Evolutionary conservation across 306 rosid genomes (phyloP).

Genomic region (Lathyrus oleraceus): DNA sequence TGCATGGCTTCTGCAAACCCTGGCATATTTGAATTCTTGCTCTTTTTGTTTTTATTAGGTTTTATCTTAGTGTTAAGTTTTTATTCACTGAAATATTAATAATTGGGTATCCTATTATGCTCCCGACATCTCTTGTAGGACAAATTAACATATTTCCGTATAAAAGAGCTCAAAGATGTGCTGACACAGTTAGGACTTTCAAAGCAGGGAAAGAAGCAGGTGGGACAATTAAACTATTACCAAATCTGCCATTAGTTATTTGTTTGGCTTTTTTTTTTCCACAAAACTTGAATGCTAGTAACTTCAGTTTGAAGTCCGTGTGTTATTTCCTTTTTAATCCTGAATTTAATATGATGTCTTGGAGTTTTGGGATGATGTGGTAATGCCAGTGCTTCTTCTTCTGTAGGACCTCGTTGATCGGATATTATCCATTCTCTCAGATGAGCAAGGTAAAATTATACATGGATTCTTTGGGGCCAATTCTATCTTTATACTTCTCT

Average conservation of each 20-base stretch:
- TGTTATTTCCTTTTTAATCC: conserved; percentile 14
- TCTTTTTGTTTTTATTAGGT: neutral
- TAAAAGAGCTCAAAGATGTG: conserved; percentile 93
- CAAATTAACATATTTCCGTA: conserved; percentile 77
- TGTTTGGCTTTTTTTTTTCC: neutral
- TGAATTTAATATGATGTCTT: conserved; percentile 26
- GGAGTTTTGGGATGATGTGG: conserved; percentile 24
- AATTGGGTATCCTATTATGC: conserved; percentile 2
- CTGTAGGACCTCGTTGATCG: conserved; percentile 87
- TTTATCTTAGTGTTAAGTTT: conserved; percentile 9
- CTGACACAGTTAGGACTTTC: conserved; percentile 85
- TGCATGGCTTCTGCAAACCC: conserved; percentile 15
- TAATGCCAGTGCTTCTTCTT: conserved; percentile 28
- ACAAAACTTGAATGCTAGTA: conserved; percentile 2
- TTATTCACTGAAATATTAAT: conserved; percentile 14
- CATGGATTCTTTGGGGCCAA: neutral
- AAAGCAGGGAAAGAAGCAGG: conserved; percentile 99
- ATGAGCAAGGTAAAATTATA: conserved; percentile 72
- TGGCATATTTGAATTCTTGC: neutral
- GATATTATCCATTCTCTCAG: conserved; percentile 67
- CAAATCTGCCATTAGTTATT: conserved; percentile 17
- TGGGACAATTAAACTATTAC: conserved; percentile 41
- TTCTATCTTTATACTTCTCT: conserved; percentile 1
- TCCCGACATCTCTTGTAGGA: conserved; percentile 49
- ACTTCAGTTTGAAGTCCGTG: conserved; percentile 9